Percentiles rank a stretch among this genome's conserved stretches.
Conservation (phyloP, 495 filamentous ascomycete genomes). For the Oleoguttula mirabilis region DNA sequence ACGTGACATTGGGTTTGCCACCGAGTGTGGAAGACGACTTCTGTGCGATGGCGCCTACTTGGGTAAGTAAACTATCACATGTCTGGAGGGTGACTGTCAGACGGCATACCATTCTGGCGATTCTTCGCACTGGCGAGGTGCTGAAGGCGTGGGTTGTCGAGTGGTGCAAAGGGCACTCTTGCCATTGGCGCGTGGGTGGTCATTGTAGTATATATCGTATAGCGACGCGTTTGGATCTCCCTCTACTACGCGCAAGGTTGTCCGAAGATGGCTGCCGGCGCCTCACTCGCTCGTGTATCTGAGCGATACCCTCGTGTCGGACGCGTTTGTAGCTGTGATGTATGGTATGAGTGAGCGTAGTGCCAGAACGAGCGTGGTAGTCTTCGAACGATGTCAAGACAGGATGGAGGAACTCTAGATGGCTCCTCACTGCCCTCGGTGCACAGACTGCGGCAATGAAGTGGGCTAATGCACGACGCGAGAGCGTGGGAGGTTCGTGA, state of each 20-base stretch:
- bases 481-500: not conserved
- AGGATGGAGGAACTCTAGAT: not conserved
- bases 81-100: too few relatives aligned
- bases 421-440: too few relatives aligned
- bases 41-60: conserved; percentile 6
- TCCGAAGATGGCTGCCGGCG: not conserved
- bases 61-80: too few relatives aligned
- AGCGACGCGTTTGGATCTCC: not conserved
- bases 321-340: not conserved
- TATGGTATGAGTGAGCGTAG: not conserved
- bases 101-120: conserved; percentile 44
- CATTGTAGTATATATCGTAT: conserved; percentile 12
- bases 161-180: conserved; percentile 31
- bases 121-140: conserved; percentile 43
- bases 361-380: not conserved
- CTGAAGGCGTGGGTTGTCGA: conserved; percentile 33
- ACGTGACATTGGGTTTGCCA: conserved; percentile 12
- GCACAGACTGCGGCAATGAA: too few relatives aligned
- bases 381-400: not conserved
- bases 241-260: not conserved
- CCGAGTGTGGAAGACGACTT: conserved; percentile 3
- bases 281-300: not conserved
- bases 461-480: not conserved
- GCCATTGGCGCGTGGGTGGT: conserved; percentile 23
- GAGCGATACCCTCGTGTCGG: not conserved